Percentiles rank a stretch among this genome's conserved stretches.
Conservation (phyloP, 2,329 filamentous ascomycete genomes). For the Beauveria rudraprayagi region DNA sequence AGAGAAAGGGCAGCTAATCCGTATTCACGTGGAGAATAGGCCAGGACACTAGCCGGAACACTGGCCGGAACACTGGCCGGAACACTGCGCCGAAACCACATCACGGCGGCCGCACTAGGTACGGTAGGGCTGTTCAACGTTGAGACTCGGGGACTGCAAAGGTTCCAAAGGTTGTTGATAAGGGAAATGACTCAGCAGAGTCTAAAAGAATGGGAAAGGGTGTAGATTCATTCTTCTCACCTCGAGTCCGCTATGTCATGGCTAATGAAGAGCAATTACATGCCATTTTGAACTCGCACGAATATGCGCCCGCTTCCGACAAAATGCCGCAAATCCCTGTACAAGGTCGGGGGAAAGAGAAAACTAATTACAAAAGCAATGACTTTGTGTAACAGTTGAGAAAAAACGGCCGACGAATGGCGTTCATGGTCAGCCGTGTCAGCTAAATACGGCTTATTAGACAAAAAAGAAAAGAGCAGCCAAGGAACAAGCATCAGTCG, state of each 20-base stretch:
- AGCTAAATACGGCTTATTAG: not conserved
- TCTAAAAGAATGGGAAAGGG: no score
- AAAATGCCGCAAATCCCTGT: not conserved
- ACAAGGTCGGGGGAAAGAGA: not conserved
- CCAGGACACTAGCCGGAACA: no score
- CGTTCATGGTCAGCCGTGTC: not conserved
- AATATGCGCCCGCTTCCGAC: not conserved
- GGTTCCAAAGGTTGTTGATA: no score
- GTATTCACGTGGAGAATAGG: no score
- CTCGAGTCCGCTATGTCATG: no score
- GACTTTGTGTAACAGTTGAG: not conserved
- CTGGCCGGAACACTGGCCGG: not conserved
- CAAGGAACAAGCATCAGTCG: not conserved
- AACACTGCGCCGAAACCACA: not conserved
- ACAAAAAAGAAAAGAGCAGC: not conserved
- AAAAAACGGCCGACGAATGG: not conserved
- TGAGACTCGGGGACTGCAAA: not conserved
- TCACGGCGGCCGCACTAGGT: slow-evolving; percentile 1
- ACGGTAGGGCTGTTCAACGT: not conserved
- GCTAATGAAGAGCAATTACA: no score
- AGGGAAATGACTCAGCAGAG: no score
- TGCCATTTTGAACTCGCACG: not conserved
- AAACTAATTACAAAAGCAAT: slow-evolving; percentile 1
- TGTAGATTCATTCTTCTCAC: no score
- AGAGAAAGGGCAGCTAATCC: no score